phyloP scores from a whole-genome alignment of 306 rosid species.

The Trifolium dubium region DNA sequence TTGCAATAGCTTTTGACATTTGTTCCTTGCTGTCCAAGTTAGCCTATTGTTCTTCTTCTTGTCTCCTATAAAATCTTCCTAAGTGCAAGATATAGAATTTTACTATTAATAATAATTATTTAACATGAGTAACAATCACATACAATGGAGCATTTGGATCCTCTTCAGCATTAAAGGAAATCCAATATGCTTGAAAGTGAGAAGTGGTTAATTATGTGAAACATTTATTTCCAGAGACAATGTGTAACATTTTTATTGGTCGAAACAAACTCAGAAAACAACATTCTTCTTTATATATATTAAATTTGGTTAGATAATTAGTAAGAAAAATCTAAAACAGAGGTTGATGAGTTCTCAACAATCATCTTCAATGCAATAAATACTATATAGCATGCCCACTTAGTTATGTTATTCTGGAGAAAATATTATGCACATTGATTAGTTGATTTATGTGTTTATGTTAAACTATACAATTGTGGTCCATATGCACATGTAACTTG shows the following conservation, averaged over 20 bases:
- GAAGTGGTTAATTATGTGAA: not conserved
- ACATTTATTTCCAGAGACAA: too few relatives aligned
- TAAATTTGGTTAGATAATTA: slow-evolving; percentile 7
- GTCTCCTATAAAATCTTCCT: too few relatives aligned
- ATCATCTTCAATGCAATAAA: slow-evolving; percentile 2
- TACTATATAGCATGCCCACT: slow-evolving; percentile 9
- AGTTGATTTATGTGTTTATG: not conserved
- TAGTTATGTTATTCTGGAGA: not conserved
- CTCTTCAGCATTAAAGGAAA: too few relatives aligned
- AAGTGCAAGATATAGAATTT: too few relatives aligned
- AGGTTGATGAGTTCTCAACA: not conserved
- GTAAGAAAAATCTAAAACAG: slow-evolving; percentile 25
- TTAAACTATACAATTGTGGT: slow-evolving; percentile 25
- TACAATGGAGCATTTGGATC: too few relatives aligned
- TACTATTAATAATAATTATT: too few relatives aligned
- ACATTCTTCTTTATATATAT: not conserved
- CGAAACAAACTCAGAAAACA: not conserved
- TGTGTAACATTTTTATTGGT: not conserved
- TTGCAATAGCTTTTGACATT: too few relatives aligned
- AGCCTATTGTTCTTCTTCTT: too few relatives aligned
- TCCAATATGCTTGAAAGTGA: not conserved
- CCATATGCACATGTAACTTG: slow-evolving; percentile 45
- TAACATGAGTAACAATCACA: too few relatives aligned
- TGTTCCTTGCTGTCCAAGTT: too few relatives aligned
- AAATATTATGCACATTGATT: not conserved